Conservation (phyloP, 2,329 filamentous ascomycete species). For the Bertia moriformis region DNA sequence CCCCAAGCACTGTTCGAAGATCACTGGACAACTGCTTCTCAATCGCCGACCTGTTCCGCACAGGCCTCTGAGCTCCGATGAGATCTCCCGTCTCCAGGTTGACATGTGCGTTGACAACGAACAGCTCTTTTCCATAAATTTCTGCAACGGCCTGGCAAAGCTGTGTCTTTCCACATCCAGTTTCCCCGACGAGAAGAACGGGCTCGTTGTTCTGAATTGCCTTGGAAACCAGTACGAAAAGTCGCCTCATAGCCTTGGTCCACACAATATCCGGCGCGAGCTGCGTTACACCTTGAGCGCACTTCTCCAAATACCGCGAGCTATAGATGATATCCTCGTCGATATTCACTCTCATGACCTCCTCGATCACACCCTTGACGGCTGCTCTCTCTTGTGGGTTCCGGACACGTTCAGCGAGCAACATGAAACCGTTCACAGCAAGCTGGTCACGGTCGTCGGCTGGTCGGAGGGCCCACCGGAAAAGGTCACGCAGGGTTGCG, state of each 20-base stretch:
- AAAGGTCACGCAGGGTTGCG: conserved; percentile 86
- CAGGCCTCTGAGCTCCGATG: conserved; percentile 84
- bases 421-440: conserved; percentile 86
- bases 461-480: conserved; percentile 78
- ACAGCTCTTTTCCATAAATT: conserved; percentile 58
- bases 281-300: conserved; percentile 26
- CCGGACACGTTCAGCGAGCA: conserved; percentile 86
- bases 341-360: conserved; percentile 74
- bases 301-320: conserved; percentile 36
- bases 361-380: conserved; percentile 79
- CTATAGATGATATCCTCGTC: conserved; percentile 63
- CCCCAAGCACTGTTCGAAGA: conserved; percentile 30
- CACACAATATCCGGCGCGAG: conserved; percentile 65
- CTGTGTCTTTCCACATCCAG: conserved; percentile 93
- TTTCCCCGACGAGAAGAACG: conserved; percentile 87
- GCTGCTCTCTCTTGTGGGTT: conserved; percentile 72
- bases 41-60: conserved; percentile 69
- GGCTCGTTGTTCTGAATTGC: conserved; percentile 85
- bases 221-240: conserved; percentile 78
- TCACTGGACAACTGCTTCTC: conserved; percentile 50
- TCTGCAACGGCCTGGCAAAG: conserved; percentile 86
- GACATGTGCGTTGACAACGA: conserved; percentile 93
- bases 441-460: conserved; percentile 79
- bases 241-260: conserved; percentile 84
- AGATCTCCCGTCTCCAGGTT: conserved; percentile 96